Base-by-base conservation (phyloP, 768 basidiomycete species). In the Termitomyces sp. region DNA sequence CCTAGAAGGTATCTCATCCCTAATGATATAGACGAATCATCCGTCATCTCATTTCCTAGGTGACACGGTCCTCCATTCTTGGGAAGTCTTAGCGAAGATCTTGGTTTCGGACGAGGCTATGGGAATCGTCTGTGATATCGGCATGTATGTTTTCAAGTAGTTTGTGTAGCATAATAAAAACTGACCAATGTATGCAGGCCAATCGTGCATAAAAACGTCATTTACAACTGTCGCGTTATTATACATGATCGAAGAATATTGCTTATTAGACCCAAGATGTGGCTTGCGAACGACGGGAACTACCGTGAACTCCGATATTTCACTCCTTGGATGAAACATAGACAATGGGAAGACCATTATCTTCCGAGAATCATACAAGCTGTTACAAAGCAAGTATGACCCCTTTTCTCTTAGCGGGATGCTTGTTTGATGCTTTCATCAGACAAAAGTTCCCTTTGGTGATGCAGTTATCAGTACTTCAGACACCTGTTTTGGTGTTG, bases 271-370 rank as follows among this genome's bases (percentile, higher is more conserved):
- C 97, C 97, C 0, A 99, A 98, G 79, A 96, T 99, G 96, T 99
- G 97, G 97, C 81, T 99, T 49, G 97, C 97, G 1, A 98, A 98
- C 70, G 94, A 97, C 68, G 97, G 97, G 4, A 98, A 98, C 70
- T 99, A 99, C 73, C 90, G 97, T 32, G 87, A 89, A 71, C 77
- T 90, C 68, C 77, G 91, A 14, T 92, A 94, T 72, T 99, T 99
- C 68, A 94, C 96, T 2, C 95, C 97, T 0, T 99, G 97, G 96
- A 76, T 79, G 70, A 96, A 95, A 71, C 91, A 92, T 70, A 83
- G 88, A 36, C 83, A 94, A 71, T 89, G 86, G 75, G 97, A 98
- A 72, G 93, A 97, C 53, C 93, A 96, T 69, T 93, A 87, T 67
- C 79, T 99, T 6, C 97, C 97, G 0, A 81, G 92, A 57, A 92